Percentiles rank a stretch among this genome's conserved stretches.
Conservation (phyloP, 176 grass and related monocot species). For the Elymus sibiricus region DNA sequence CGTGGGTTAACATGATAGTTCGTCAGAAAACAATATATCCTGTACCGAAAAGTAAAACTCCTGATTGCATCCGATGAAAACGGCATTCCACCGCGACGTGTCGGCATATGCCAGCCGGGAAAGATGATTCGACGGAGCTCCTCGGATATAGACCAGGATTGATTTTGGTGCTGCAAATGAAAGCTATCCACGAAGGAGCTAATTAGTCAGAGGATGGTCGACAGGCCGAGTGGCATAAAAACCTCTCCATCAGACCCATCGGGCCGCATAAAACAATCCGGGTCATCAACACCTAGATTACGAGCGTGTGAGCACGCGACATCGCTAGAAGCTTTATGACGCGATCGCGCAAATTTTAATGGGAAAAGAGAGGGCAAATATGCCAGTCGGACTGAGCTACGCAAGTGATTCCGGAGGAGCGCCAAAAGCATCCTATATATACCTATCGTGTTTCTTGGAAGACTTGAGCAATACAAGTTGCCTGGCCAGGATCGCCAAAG, state of each 20-base stretch:
- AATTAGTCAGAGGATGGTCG: neutral
- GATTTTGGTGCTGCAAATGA: constrained; percentile 17
- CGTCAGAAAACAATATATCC: constrained; percentile 11
- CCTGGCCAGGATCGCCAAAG: constrained; percentile 13
- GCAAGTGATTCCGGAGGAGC: constrained; percentile 35
- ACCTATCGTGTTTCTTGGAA: constrained; percentile 32
- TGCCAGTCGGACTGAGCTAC: constrained; percentile 4
- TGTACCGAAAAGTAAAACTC: constrained; percentile 26
- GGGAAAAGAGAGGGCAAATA: neutral
- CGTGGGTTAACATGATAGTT: constrained; percentile 14
- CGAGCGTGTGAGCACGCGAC: constrained; percentile 4
- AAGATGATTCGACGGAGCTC: neutral
- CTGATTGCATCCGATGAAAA: constrained; percentile 34
- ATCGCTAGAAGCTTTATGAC: constrained; percentile 32
- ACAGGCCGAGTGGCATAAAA: neutral
- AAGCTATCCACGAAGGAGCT: neutral
- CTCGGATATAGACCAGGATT: neutral
- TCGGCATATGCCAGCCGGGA: neutral
- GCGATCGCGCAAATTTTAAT: neutral
- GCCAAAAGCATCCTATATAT: constrained; percentile 46
- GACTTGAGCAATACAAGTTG: constrained; percentile 18
- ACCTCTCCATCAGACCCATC: neutral
- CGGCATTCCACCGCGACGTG: neutral
- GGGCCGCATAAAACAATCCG: constrained; percentile 19
- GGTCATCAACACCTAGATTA: constrained; percentile 19